These are phyloP conservation scores for Dicorynia guianensis DNA, from an alignment of 306 rosid species.

Conservation along the genomic window DNA sequence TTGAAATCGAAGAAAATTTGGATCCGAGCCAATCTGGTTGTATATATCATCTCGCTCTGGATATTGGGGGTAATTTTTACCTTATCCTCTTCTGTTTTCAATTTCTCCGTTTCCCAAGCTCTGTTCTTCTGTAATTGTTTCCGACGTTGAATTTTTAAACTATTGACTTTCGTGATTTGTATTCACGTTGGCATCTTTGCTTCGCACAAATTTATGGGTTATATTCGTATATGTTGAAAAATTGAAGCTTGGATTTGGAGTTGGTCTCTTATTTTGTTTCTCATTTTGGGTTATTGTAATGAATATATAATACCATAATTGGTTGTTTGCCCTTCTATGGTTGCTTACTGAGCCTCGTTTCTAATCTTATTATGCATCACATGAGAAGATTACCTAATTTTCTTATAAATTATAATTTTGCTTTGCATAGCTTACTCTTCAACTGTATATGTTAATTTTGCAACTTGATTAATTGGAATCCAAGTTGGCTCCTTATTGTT, in stretches of 20 bases:
- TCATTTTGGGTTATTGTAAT: constrained; percentile 15
- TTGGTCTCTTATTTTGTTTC: not conserved
- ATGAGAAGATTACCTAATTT: not conserved
- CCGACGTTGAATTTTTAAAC: not conserved
- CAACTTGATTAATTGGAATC: not conserved
- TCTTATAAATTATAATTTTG: constrained; percentile 10
- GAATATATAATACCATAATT: not conserved
- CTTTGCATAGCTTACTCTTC: constrained; percentile 11
- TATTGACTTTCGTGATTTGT: not conserved
- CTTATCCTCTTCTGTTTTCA: not conserved
- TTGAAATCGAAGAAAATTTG: constrained; percentile 39
- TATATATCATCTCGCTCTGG: constrained; percentile 81
- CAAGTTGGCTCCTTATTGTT: constrained; percentile 5
- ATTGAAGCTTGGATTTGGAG: constrained; percentile 6
- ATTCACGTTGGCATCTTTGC: constrained; percentile 3
- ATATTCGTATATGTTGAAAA: not conserved
- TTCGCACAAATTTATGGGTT: not conserved
- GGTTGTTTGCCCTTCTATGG: constrained; percentile 7
- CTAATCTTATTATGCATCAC: constrained; percentile 18
- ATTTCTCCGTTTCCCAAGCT: not conserved
- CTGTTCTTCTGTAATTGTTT: not conserved
- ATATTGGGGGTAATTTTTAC: constrained; percentile 77
- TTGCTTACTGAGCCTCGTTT: constrained; percentile 14
- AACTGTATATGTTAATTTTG: constrained; percentile 21
- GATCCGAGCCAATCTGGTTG: constrained; percentile 46